Conservation (phyloP, 805 yeast species). For the Starmerella apis region DNA sequence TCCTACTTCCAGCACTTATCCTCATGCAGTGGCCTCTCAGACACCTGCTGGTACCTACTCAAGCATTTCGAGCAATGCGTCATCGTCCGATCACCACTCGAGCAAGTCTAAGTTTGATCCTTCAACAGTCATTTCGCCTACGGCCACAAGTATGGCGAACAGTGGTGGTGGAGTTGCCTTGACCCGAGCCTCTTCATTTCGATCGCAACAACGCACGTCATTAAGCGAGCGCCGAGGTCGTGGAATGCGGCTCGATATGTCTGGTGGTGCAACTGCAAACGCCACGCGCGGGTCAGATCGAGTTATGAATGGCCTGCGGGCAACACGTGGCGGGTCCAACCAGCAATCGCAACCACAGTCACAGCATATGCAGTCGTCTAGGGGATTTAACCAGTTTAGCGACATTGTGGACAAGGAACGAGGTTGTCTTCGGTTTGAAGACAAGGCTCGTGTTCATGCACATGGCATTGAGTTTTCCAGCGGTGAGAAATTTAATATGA, state of each 20-base stretch:
- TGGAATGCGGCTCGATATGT: slow-evolving; percentile 28
- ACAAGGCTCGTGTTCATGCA: slow-evolving; percentile 84
- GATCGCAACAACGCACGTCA: slow-evolving; percentile 18
- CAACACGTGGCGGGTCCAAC: background rate
- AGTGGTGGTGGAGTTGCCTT: slow-evolving; percentile 19
- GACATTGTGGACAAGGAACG: slow-evolving; percentile 83
- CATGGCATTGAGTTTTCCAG: slow-evolving; percentile 83
- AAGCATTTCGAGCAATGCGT: background rate
- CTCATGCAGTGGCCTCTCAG: background rate
- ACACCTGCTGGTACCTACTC: slow-evolving; percentile 10
- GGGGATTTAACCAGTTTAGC: slow-evolving; percentile 43
- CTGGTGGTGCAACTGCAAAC: slow-evolving; percentile 8
- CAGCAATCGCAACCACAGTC: background rate
- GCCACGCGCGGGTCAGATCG: background rate
- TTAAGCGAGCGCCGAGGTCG: slow-evolving; percentile 35
- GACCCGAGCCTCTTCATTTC: slow-evolving; percentile 20
- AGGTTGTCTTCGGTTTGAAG: slow-evolving; percentile 84
- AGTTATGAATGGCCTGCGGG: background rate
- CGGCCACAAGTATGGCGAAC: slow-evolving; percentile 17
- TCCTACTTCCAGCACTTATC: background rate
- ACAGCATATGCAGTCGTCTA: slow-evolving; percentile 9
- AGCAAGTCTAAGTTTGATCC: slow-evolving; percentile 12
- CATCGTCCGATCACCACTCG: background rate
- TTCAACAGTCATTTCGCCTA: slow-evolving; percentile 17
- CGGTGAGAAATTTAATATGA: slow-evolving; percentile 78